phyloP scores from a whole-genome alignment of 2,329 filamentous ascomycete genomes.

The Fonsecaea multimorphosa region DNA sequence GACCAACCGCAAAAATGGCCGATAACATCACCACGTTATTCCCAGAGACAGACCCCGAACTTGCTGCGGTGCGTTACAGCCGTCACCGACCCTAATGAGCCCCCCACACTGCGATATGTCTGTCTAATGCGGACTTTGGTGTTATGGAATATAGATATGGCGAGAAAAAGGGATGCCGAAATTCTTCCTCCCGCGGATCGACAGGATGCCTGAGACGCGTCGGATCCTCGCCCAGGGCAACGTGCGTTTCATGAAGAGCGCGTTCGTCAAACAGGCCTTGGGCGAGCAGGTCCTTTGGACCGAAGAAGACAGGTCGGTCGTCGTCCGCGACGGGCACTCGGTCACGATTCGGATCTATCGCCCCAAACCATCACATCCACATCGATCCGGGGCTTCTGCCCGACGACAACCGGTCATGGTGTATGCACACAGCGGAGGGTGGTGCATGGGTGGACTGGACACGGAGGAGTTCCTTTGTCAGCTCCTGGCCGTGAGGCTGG shows the following conservation, averaged over 20 bases:
- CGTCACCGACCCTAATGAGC: too few species aligned
- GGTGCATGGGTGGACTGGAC: constrained; percentile 29
- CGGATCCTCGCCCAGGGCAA: constrained; percentile 14
- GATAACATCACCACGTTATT: not conserved
- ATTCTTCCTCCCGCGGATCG: constrained; percentile 24
- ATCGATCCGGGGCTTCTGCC: too few species aligned
- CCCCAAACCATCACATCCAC: not conserved
- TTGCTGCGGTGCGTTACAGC: constrained; percentile 18
- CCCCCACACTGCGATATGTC: too few species aligned
- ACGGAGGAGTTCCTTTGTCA: constrained; percentile 32
- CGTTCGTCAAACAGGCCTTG: constrained; percentile 27
- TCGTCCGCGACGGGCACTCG: constrained; percentile 16
- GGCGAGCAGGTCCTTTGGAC: constrained; percentile 14
- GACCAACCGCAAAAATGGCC: constrained; percentile 18
- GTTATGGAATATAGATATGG: constrained; percentile 32
- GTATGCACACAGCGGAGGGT: constrained; percentile 28
- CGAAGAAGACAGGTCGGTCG: constrained; percentile 27
- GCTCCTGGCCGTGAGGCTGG: constrained; percentile 24
- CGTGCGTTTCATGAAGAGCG: constrained; percentile 30
- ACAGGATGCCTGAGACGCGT: constrained; percentile 25
- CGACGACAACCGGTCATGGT: constrained; percentile 25
- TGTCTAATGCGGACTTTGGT: not conserved
- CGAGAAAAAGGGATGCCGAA: constrained; percentile 25
- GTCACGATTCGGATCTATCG: constrained; percentile 28
- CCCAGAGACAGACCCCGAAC: constrained; percentile 23